These are phyloP conservation scores for Phaeotremella fagi DNA, from an alignment of 768 basidiomycete genomes.

Conservation along the genomic window DNA sequence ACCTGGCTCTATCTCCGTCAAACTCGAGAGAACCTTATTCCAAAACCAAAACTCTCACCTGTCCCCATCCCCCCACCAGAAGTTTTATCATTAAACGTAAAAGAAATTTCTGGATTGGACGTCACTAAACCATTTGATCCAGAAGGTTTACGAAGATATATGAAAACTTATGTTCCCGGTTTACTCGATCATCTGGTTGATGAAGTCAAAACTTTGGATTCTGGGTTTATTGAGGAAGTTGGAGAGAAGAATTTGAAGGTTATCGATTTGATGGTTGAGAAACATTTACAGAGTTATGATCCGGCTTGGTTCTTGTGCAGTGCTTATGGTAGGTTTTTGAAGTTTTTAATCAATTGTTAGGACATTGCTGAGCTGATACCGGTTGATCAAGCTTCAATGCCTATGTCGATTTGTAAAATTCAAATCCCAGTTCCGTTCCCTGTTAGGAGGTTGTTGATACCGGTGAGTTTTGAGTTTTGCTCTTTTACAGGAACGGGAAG, in stretches of 20 bases:
- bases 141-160: slow-evolving; percentile 4
- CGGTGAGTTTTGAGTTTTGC: slow-evolving; percentile 19
- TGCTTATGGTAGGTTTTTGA: slow-evolving; percentile 9
- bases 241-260: slow-evolving; percentile 6
- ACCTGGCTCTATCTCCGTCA: slow-evolving; percentile 14
- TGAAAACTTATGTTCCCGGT: slow-evolving; percentile 2
- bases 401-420: slow-evolving; percentile 1
- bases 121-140: slow-evolving; percentile 5
- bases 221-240: slow-evolving; percentile 10
- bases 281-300: slow-evolving; percentile 8
- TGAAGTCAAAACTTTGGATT: slow-evolving; percentile 15
- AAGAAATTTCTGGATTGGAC: slow-evolving; percentile 2
- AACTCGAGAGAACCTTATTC: not conserved
- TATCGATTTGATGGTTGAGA: slow-evolving; percentile 1
- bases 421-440: slow-evolving; percentile 10
- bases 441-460: slow-evolving; percentile 12
- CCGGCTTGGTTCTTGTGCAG: slow-evolving; percentile 20
- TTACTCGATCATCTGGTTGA: slow-evolving; percentile 10
- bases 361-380: not conserved
- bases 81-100: not conserved
- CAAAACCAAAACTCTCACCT: slow-evolving; percentile 5
- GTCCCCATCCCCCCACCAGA: slow-evolving; percentile 4
- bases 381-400: not conserved
- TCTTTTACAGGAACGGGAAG: not conserved
- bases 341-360: not conserved